Base-by-base conservation (phyloP, 345 rosid species). In the Microthlaspi erraticum region DNA sequence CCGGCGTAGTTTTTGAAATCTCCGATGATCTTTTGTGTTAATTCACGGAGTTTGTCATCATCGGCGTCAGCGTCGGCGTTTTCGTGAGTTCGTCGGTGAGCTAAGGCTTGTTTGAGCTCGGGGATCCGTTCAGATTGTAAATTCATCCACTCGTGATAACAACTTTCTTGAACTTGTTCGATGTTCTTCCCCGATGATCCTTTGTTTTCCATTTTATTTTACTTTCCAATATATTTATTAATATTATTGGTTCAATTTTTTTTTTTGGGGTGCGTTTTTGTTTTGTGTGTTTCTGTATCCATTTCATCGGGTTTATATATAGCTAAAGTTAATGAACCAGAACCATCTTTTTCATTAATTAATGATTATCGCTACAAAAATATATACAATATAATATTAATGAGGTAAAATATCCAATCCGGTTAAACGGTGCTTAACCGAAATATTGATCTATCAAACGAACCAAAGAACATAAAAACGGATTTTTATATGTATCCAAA, bases 141-240 rank as follows among this genome's bases (percentile, higher is more conserved):
- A 10, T 10, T 18, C 78, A 75, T 75, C 78, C 74, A 68, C 8
- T 62, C 31, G 0, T 36, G 36, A 11, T 61, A 75, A 61, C 70
- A 75, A 29, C 38, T 7, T 18, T 17, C 70, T 75, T 68, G 78
- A 60, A 31, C 74, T 68, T 75, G 52, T 34, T 68, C 37, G 43
- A 75, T 68, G 58, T 68, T 75, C 37, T 53, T 68, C 2, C 1
- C 4, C 29, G 29, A 26, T 26, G 29, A 2, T 26, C 29, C 50
- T 26, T 66, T 41, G 43, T 34, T 37, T 48, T 44, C 72, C 72
- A 68, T 71, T 32, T 11, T 37, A 1, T 2, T 26, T 1, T 1
- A 26, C 4, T 17, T 53, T 33, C 5, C 2, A 8, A 18, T 31
- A 10, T 16, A 17, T 33, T n/a, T 19, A 19, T 45, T 26, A 57